Base-by-base conservation (phyloP, 345 rosid genomes). In the Acer yangbiense region DNA sequence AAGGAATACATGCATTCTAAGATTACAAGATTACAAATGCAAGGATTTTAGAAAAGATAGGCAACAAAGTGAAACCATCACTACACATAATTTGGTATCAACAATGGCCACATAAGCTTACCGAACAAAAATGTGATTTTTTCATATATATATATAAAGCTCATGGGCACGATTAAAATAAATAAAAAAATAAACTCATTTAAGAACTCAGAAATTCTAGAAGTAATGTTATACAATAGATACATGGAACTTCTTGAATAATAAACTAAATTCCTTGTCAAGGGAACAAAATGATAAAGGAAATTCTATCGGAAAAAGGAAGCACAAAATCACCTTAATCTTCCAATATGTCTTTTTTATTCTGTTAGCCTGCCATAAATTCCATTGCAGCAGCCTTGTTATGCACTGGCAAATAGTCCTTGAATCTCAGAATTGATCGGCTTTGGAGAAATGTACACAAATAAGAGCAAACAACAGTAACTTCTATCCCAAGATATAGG, bases 251-350 rank as follows among this genome's bases (percentile, higher is more conserved):
- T 16, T 14, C 70, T 3, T 43, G 54, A 68, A 20, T 68, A 68
- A 5, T 44, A 44, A 68, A 44, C 18, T 57, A 16, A 44, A 13
- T 61, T 61, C 13, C 48, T 57, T 23, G 21, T 13, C 21, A 23
- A 43, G 48, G 7, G 46, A 17, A 1, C 44, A 25, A 29, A 74
- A 27, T 16, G 29, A 52, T 12, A 27, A 21, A 17, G 11, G 1
- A 50, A 71, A 29, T 54, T 43, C 14, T 3, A 9, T 39, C 14
- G 14, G 54, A 72, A 7, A 39, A 58, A 48, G 27, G 60, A 25
- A 63, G 29, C 60, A 10, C 35, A 62, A 64, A 41, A 72, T 60
- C 67, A 72, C 76, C 66, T 60, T 21, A n/a, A 58, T 20, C 54
- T 39, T 39, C 55, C 44, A 20, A 20, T 12, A 25, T 25, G 12